phyloP scores from a whole-genome alignment of 192 early-diverging fungal genomes.

The Chytriomyces sp. region DNA sequence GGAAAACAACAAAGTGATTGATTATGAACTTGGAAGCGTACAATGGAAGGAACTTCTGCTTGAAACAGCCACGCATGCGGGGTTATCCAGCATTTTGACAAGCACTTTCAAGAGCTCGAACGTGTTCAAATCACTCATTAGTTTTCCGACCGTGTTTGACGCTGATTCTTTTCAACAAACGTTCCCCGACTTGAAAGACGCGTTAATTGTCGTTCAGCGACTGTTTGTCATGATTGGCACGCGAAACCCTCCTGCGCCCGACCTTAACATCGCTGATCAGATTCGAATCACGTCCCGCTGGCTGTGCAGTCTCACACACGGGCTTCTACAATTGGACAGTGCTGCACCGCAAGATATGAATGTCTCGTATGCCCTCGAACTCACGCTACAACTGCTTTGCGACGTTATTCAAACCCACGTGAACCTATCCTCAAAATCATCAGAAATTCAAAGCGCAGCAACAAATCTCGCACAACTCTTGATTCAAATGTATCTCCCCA shows the following conservation, averaged over 20 bases:
- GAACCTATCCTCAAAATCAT: background rate
- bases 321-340: conserved; percentile 12
- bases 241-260: background rate
- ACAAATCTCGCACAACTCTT: conserved; percentile 6
- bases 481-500: conserved; percentile 17
- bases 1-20: background rate
- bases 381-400: conserved; percentile 19
- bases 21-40: too few species aligned
- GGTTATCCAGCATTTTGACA: too few species aligned
- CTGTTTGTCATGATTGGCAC: background rate
- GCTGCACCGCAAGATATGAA: too few species aligned
- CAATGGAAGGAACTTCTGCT: background rate
- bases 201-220: conserved; percentile 5
- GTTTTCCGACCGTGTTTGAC: too few species aligned
- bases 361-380: background rate
- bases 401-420: background rate
- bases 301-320: conserved; percentile 15
- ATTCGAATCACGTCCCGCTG: background rate
- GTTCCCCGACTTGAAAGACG: background rate
- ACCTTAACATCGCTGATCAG: background rate
- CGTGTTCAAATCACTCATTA: too few species aligned
- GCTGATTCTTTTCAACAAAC: too few species aligned
- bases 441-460: background rate
- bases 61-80: too few species aligned
- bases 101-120: too few species aligned